Evolutionary conservation across 1,284 basidiomycete genomes (phyloP).

Genomic region (Leccinum insolens): DNA sequence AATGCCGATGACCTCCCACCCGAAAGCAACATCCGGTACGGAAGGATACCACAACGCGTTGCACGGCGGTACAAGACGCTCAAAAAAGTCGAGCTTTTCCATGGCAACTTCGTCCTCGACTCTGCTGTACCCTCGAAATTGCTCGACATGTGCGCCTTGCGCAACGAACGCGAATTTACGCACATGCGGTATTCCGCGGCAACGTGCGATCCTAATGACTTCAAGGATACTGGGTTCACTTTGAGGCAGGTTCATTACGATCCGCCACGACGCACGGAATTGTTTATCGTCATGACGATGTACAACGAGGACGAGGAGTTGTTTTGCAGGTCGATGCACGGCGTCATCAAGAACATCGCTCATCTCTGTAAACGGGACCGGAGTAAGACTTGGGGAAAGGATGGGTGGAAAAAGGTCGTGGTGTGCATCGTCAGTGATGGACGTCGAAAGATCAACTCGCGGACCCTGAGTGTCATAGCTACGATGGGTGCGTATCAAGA

Average conservation of each 20-base stretch:
- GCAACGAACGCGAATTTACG: slow-evolving; percentile 88
- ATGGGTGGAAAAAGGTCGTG: slow-evolving; percentile 94
- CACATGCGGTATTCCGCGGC: slow-evolving; percentile 94
- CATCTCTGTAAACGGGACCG: slow-evolving; percentile 82
- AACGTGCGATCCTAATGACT: slow-evolving; percentile 93
- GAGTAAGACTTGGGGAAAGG: slow-evolving; percentile 93
- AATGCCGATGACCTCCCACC: slow-evolving; percentile 40
- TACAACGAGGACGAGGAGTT: slow-evolving; percentile 79
- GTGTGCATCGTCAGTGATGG: slow-evolving; percentile 57
- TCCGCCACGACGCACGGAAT: slow-evolving; percentile 81
- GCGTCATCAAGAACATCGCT: slow-evolving; percentile 87
- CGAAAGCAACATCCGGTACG: slow-evolving; percentile 74
- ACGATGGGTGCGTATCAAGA: slow-evolving; percentile 89
- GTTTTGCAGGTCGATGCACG: slow-evolving; percentile 89
- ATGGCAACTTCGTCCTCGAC: slow-evolving; percentile 91
- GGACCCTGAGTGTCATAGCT: slow-evolving; percentile 85
- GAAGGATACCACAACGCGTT: slow-evolving; percentile 84
- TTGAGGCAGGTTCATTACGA: slow-evolving; percentile 84
- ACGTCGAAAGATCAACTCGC: slow-evolving; percentile 81
- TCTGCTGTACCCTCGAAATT: slow-evolving; percentile 85
- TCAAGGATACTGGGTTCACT: slow-evolving; percentile 79
- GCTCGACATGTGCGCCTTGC: slow-evolving; percentile 74
- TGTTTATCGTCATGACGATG: slow-evolving; percentile 86
- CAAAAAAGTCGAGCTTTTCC: slow-evolving; percentile 87
- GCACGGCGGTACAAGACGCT: slow-evolving; percentile 89